Conservation (phyloP, 2,329 filamentous ascomycete genomes). For the Talaromyces piceae region DNA sequence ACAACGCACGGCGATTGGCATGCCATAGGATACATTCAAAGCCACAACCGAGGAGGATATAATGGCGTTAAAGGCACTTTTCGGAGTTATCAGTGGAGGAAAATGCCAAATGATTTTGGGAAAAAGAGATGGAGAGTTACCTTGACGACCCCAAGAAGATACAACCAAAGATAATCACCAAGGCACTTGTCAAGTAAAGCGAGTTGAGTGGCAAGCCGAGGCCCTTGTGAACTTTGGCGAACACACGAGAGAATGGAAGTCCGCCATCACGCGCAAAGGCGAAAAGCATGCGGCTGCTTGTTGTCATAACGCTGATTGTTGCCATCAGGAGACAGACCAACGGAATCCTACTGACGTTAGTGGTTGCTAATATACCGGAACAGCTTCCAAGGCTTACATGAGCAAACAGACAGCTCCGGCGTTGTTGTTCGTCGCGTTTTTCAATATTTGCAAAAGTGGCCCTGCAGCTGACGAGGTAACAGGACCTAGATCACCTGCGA, state of each 20-base stretch:
- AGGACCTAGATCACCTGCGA: slow-evolving; percentile 50
- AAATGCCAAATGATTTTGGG: slow-evolving; percentile 8
- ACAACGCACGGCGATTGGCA: slow-evolving; percentile 63
- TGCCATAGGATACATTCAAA: slow-evolving; percentile 63
- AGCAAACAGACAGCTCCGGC: slow-evolving; percentile 57
- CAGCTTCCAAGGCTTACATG: slow-evolving; percentile 34
- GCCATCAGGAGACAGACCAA: slow-evolving; percentile 58
- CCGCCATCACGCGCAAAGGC: slow-evolving; percentile 62
- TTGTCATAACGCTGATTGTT: slow-evolving; percentile 57
- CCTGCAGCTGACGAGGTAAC: slow-evolving; percentile 51
- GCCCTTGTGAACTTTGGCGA: slow-evolving; percentile 53
- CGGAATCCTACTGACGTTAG: slow-evolving; percentile 41
- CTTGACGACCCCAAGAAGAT: slow-evolving; percentile 59
- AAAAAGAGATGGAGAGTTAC: slow-evolving; percentile 22
- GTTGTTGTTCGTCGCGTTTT: slow-evolving; percentile 53
- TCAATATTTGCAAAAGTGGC: slow-evolving; percentile 55
- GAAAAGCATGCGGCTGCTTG: slow-evolving; percentile 58
- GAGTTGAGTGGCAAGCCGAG: slow-evolving; percentile 61
- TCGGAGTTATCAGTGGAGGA: background rate
- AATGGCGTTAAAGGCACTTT: slow-evolving; percentile 63
- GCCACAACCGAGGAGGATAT: slow-evolving; percentile 64
- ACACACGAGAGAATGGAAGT: slow-evolving; percentile 53
- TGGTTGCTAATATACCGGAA: no score
- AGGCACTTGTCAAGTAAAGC: slow-evolving; percentile 50
- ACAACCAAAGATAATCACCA: slow-evolving; percentile 60